Conservation (phyloP, 768 basidiomycete species). For the Tricholoma flavovirens region DNA sequence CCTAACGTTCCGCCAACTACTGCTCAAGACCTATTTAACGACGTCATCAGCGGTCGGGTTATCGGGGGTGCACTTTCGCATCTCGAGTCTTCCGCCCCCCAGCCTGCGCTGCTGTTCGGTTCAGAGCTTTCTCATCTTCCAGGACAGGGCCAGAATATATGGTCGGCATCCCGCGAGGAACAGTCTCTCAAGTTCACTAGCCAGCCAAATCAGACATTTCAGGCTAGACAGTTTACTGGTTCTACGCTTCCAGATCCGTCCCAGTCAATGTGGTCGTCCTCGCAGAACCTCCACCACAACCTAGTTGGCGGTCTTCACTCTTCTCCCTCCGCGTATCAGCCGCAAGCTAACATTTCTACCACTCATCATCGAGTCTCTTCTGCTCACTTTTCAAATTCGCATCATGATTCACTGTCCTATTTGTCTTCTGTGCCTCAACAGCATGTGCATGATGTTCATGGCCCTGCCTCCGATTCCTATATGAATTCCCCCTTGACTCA, state of each 20-base stretch:
- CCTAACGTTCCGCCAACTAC: constrained; percentile 40
- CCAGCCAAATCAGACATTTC: constrained; percentile 28
- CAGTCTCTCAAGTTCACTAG: constrained; percentile 31
- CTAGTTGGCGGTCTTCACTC: constrained; percentile 15
- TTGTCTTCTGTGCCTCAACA: constrained; percentile 15
- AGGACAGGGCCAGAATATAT: constrained; percentile 50
- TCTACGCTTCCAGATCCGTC: constrained; percentile 21
- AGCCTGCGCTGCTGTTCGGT: constrained; percentile 47
- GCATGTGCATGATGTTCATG: constrained; percentile 19
- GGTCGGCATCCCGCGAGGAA: constrained; percentile 57
- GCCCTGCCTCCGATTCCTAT: constrained; percentile 12
- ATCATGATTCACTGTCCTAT: constrained; percentile 25
- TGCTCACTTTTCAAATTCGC: constrained; percentile 17
- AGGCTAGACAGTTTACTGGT: constrained; percentile 21
- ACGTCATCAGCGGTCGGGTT: constrained; percentile 37
- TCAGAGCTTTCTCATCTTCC: constrained; percentile 39
- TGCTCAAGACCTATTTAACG: constrained; percentile 62
- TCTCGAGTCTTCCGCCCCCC: constrained; percentile 28
- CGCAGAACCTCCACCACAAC: constrained; percentile 28
- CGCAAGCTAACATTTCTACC: constrained; percentile 8
- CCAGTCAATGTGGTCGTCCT: constrained; percentile 33
- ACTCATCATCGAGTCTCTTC: constrained; percentile 27
- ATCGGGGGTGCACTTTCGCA: constrained; percentile 14
- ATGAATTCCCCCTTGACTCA: constrained; percentile 9
- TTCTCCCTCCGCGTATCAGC: constrained; percentile 6